These are phyloP conservation scores for Brassica incana DNA, from an alignment of 345 rosid genomes.

Conservation along the genomic window DNA sequence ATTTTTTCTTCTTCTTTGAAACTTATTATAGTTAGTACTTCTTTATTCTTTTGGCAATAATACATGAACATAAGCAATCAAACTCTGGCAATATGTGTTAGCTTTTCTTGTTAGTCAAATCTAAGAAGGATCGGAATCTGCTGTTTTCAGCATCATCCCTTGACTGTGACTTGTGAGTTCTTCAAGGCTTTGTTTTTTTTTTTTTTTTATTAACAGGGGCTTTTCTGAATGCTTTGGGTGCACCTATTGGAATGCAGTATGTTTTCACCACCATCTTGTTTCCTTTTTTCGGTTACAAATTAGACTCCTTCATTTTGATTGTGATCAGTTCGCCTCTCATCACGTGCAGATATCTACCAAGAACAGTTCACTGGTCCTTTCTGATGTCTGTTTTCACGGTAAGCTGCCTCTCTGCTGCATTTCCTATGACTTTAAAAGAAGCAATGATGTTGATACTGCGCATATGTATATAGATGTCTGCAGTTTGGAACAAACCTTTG, in stretches of 20 bases:
- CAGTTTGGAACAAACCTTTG: conserved; percentile 21
- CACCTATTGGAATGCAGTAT: conserved; percentile 77
- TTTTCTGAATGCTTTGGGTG: conserved; percentile 67
- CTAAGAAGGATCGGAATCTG: background rate
- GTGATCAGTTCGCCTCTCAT: conserved; percentile 22
- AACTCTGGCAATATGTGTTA: background rate
- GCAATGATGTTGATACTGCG: background rate
- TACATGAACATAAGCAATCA: background rate
- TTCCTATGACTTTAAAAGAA: background rate
- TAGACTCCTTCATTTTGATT: background rate
- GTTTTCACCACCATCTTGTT: conserved; percentile 28
- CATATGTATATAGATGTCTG: background rate
- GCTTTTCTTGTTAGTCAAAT: background rate
- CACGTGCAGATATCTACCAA: conserved; percentile 53
- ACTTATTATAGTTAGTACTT: background rate
- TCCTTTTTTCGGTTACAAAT: background rate
- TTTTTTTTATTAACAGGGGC: conserved; percentile 53
- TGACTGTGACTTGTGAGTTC: background rate
- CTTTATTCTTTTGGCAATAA: background rate
- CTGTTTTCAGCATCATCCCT: background rate
- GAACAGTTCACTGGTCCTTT: conserved; percentile 71
- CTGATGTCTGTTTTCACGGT: conserved; percentile 84
- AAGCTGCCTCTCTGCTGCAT: conserved; percentile 20
- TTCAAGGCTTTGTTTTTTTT: conserved; percentile 21
- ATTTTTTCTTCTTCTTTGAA: background rate